Evolutionary conservation across 2,329 filamentous ascomycete genomes (phyloP), one percentile per base, ranked within the genome.

Genomic region (Bipolaris bicolor): DNA sequence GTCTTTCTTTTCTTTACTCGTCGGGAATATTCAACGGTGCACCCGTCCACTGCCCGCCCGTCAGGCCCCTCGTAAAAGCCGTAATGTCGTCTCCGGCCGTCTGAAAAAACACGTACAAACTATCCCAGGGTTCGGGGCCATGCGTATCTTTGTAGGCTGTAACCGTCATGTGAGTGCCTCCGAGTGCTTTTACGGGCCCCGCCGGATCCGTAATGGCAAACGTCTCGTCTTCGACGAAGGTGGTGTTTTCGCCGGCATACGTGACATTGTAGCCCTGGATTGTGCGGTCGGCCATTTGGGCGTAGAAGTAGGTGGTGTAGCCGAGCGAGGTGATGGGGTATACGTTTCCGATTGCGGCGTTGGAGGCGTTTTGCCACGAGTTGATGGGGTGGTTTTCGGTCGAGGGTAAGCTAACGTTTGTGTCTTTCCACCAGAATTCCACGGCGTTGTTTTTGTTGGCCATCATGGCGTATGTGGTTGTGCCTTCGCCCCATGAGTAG

Each of bases 361-460:
- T 55, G 6, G 62, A 64, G 5, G 72, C 61, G 56, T 75, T 75
- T 22, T 55, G 49, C 76, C 78, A 80, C 2, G 64, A 57, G 36
- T 80, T 80, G 62, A 79, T 76, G 0, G 77, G 78, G 47, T 80
- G 79, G 0, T 53, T 34, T 5, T 67, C 61, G 1, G 67, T 73
- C 3, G 68, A 66, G 1, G 60, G 58, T 3, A 66, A 48, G 5
- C 65, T 77, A 5, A 64, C 70, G 56, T 80, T 76, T 2, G 75
- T 76, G 52, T 81, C 79, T 61, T 77, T 79, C 79, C 79, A 81
- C 62, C 71, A 79, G 31, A 81, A 70, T 47, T 80, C 76, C 1
- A 77, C 70, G 3, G 70, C 67, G 57, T 79, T 76, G 5, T 76
- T 34, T 11, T 69, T 53, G 54, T 79, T 78, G 13, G 78, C 73